phyloP scores from a whole-genome alignment of 2,329 filamentous ascomycete species.

The Colletotrichum zoysiae region DNA sequence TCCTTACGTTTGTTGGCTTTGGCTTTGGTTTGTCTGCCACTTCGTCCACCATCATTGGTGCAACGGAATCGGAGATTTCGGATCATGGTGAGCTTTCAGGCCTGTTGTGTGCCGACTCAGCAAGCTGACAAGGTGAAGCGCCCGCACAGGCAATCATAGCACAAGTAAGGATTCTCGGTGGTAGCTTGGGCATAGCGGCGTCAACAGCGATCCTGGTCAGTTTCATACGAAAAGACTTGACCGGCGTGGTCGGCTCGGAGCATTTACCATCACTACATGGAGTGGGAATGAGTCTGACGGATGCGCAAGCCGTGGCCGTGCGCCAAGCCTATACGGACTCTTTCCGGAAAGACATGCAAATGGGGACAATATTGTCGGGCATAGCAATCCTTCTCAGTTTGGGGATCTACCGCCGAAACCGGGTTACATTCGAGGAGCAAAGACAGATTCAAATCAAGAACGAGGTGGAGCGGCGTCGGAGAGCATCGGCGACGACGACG shows the following conservation, averaged over 20 bases:
- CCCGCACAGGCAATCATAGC: conserved; percentile 66
- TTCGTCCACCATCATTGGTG: conserved; percentile 60
- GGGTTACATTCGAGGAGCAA: conserved; percentile 47
- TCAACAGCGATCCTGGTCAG: conserved; percentile 61
- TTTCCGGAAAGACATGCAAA: conserved; percentile 61
- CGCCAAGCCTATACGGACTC: conserved; percentile 58
- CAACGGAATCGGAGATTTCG: conserved; percentile 55
- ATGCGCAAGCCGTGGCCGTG: conserved; percentile 49
- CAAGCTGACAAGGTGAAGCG: conserved; percentile 50
- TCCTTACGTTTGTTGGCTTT: conserved; percentile 64
- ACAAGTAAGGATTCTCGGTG: conserved; percentile 64
- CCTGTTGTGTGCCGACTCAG: not conserved
- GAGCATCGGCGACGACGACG: conserved; percentile 34
- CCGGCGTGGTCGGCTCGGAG: conserved; percentile 46
- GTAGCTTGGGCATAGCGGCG: conserved; percentile 66
- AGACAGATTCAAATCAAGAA: conserved; percentile 30
- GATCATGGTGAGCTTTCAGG: conserved; percentile 58
- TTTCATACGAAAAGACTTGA: conserved; percentile 49
- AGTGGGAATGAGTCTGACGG: conserved; percentile 44
- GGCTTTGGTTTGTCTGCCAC: conserved; percentile 65
- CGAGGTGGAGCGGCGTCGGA: conserved; percentile 32
- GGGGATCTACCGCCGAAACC: conserved; percentile 54
- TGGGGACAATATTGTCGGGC: conserved; percentile 57
- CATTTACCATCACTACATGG: conserved; percentile 48
- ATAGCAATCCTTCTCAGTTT: conserved; percentile 56